Evolutionary conservation across 805 yeast species (phyloP), one percentile per base, ranked within the genome.

Genomic region (Yarrowia bubula): DNA sequence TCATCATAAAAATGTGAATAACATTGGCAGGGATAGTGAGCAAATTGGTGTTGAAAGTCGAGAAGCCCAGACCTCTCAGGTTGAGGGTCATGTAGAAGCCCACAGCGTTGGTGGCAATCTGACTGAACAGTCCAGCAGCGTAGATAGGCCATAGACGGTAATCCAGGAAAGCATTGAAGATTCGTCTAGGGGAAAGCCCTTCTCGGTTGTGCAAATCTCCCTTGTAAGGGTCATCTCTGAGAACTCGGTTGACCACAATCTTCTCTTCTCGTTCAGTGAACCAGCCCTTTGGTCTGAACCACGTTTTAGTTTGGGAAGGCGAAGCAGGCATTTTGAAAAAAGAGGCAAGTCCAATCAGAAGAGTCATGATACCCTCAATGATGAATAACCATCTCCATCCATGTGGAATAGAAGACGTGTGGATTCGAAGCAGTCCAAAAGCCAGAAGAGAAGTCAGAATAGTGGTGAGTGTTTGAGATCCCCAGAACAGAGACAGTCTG

Each of bases 381-480:
- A 87, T 70, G 68, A 87, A 87, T 15, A 87, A 75, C 85, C 87
- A 87, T 62, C 82, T 78, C 91, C 91, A 87, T 18, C 88, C 87
- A 51, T 51, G 58, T 2, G 58, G 58, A 14, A 51, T 38, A 6
- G 75, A 74, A 5, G 43, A 18, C 14, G 58, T 51, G 43, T 51
- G 58, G 17, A 51, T 51, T 65, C 78, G 78, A 55, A 85, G 76
- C 38, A 86, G 73, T 2, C 85, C 90, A 67, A 78, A 83, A 0
- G 85, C 86, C 41, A 83, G 73, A 22, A 85, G 71, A 1, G 85
- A 79, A 22, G 84, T 74, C 28, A 74, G 43, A 35, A 83, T 80
- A 44, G 75, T 77, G 0, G 86, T 81, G 31, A 79, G 64, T 0
- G 86, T 81, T 65, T 80, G 77, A 2, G 87, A 80, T 18, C 84